Base-by-base conservation (phyloP, 495 filamentous ascomycete genomes). In the Neurospora discreta region DNA sequence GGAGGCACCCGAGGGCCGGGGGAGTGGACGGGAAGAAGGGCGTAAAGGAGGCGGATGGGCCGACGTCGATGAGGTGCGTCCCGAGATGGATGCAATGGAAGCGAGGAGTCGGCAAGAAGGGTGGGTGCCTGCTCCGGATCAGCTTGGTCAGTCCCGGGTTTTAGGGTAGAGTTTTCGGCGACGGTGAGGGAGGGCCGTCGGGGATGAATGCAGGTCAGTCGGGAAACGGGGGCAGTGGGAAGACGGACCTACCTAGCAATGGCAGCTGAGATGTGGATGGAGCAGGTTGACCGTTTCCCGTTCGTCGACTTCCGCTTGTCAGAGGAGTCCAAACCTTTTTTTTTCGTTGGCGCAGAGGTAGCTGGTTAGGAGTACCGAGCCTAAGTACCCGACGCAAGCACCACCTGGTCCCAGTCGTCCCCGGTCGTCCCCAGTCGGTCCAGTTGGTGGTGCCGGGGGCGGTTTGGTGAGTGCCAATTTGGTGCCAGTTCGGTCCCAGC, bases 301-400 rank as follows among this genome's bases (percentile, higher is more conserved):
- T 65, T 65, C 52, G 52, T 60, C 52, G 26, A 58, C 46, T 58
- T 60, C 52, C 13, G 26, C 46, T 58, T 58, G 46, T 58, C 46
- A 58, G 43, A 52, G 44, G 23, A 60, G 70, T 65, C 43, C 70
- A 71, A 71, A 71, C 70, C 44, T 71, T 71, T 65, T 71, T 60
- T 60, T 65, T 71, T 15, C 26, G 52, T 60, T 71, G 68, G 44
- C 30, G 68, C 6, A 36, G 33, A 36, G 33, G 33, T 69, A 46
- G 38, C 46, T 40, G 68, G 70, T 71, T 33, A 65, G 68, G 41
- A 71, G 71, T 41, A 69, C 39, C 44, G 52, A 71, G n/a, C 38
- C 67, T 23, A 69, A 67, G 58, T 68, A 69, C 52, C 70, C 43
- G 71, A 71, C 46, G 71, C 71, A 71, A 46, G 72, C 33, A 41